These are phyloP conservation scores for Solanum sejunctum DNA, from an alignment of 257 asterid genomes.

Conservation along the genomic window DNA sequence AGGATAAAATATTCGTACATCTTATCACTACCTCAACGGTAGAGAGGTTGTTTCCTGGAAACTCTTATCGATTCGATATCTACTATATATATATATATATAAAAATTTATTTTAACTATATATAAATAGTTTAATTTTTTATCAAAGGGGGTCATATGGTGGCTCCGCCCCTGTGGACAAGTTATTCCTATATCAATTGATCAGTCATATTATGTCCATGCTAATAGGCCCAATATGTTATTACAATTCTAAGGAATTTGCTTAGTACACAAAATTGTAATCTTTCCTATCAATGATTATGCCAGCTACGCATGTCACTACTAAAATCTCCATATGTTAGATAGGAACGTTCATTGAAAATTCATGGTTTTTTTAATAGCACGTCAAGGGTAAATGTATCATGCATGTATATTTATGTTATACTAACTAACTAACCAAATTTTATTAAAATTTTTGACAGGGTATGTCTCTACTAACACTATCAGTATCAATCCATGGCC, in stretches of 20 bases:
- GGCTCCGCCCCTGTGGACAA: no score
- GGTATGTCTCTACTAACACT: constrained; percentile 66
- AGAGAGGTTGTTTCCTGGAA: no score
- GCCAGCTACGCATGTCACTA: background rate
- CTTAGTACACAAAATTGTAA: background rate
- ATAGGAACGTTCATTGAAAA: background rate
- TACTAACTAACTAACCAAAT: background rate
- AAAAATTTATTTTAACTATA: no score
- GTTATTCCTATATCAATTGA: background rate
- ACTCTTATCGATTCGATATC: no score
- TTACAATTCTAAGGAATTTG: background rate
- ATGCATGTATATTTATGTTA: background rate
- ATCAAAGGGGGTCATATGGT: no score
- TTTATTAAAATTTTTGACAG: constrained; percentile 14
- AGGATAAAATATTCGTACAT: no score
- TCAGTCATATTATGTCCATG: background rate
- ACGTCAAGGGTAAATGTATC: background rate
- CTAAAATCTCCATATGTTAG: background rate
- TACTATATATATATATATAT: no score
- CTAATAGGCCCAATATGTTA: background rate
- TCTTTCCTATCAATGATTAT: background rate
- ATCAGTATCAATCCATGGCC: constrained; percentile 49
- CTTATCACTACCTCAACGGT: no score
- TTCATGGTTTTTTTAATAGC: background rate
- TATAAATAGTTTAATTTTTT: no score